phyloP scores from a whole-genome alignment of 2,329 filamentous ascomycete genomes.

The Blumeriella jaapii region DNA sequence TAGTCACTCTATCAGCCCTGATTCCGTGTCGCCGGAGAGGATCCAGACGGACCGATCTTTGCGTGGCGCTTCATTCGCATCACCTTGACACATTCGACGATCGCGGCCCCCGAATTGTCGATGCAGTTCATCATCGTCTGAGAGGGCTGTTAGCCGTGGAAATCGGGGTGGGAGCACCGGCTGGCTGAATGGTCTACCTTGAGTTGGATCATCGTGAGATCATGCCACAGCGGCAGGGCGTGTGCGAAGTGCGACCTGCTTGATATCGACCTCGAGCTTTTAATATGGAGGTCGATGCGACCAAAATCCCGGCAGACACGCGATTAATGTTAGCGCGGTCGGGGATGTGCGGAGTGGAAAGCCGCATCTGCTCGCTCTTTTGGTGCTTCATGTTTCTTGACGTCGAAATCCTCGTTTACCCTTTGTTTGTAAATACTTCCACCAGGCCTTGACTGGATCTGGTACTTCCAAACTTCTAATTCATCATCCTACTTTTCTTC shows the following conservation, averaged over 20 bases:
- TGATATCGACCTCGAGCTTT: not conserved
- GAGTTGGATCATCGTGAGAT: conserved; percentile 75
- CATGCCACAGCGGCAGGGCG: conserved; percentile 19
- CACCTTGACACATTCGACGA: conserved; percentile 93
- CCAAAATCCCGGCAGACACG: no score
- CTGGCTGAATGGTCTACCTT: conserved; percentile 56
- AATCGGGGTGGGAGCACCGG: no score
- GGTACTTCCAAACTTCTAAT: not conserved
- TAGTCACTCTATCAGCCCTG: conserved; percentile 28
- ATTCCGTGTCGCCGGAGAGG: not conserved
- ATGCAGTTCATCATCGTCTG: conserved; percentile 98
- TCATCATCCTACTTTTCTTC: not conserved
- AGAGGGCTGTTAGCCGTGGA: not conserved
- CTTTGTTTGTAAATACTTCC: not conserved
- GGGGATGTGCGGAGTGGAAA: no score
- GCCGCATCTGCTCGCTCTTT: no score
- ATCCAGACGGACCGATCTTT: conserved; percentile 61
- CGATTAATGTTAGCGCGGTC: no score
- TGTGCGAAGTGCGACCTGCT: conserved; percentile 4
- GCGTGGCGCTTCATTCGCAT: conserved; percentile 83
- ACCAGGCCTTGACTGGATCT: not conserved
- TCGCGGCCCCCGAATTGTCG: conserved; percentile 92
- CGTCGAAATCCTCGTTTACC: not conserved
- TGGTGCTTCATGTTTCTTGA: no score
- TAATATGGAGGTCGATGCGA: no score